Evolutionary conservation across 805 yeast species (phyloP), one percentile per base, ranked within the genome.

Genomic region (Torulaspora franciscae): DNA sequence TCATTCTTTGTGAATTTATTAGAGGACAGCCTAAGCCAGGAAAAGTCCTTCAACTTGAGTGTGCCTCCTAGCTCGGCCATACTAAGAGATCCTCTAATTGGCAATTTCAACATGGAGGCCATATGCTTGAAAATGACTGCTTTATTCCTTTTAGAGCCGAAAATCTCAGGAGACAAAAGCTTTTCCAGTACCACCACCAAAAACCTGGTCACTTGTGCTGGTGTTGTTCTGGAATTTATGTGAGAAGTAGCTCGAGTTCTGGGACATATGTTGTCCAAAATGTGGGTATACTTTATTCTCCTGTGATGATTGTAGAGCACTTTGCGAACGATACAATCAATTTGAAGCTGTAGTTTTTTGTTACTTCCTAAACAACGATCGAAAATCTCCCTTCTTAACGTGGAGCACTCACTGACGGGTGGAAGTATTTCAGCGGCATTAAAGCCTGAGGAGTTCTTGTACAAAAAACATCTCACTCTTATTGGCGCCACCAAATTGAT

Each of bases 101-200:
- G 65, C 24, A 72, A 54, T 10, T 56, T 51, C 0, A 84, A 44
- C 24, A 74, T 63, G 2, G 40, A 23, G 0, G 74, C 62, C 0
- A 83, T 53, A 7, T 60, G 59, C 3, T 52, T 47, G 33, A 69
- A 55, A 0, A 83, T 54, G 0, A 56, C 41, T 0, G 70, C 45
- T 56, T 75, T 75, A 55, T 85, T 85, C 10, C 55, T 48, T 2
- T 49, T 54, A 2, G 76, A 59, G 0, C 95, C 95, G 65, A 79
- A 76, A 1, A 73, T 45, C 6, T 68, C 71, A 0, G 52, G 17
- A 0, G 89, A 85, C 17, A 83, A 64, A 0, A 82, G 50, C 40
- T 69, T 72, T 9, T 73, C 75, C 4, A 78, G 43, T 0, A 80
- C 42, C 0, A 67, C 55, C 1, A 73, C 49, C 1, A 76, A 54